Evolutionary conservation across 768 basidiomycete genomes (phyloP), one percentile per base, ranked within the genome.

Genomic region (Kwoniella bestiolae): DNA sequence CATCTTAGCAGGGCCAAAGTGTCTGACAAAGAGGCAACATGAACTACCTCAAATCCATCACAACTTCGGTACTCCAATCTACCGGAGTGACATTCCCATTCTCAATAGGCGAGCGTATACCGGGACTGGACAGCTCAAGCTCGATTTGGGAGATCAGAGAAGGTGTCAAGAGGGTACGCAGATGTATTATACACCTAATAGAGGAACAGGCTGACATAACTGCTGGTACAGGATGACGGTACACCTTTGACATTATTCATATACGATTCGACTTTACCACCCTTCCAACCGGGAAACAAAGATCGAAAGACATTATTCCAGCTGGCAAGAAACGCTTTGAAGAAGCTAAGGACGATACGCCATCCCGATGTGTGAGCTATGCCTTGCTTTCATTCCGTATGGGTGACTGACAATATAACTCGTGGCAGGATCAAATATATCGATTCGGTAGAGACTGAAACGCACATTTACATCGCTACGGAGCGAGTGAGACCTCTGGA

Each of bases 41-140:
- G 93, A 6, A 93, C 91, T 47, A 93, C 90, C 44, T 87, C 60
- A 78, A 78, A 34, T 73, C 70, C 8, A 79, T 81, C 65, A 79
- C 80, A 29, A 80, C 80, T 16, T 72, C 89, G 7, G 85, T 96
- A n/a, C 91, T 97, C 2, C 90, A 91, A 74, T 95, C 94, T 75
- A 94, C 94, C 7, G 94, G 94, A 26, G 85, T 97, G 14, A 90
- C 90, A 69, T 84, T 94, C 25, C 94, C 94, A 0, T 97, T 95
- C 76, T 86, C 88, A 3, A 85, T 96, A 4, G 94, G 93, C 35
- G 76, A 85, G 29, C 90, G 90, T 69, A 86, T 92, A 51, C 79
- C 85, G 4, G 85, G 87, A 23, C 84, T 87, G 62, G 91, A 86
- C n/a, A 31, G 60, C 25, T 81, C 80, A n/a, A 81, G 87, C 63